A percentile compares a stretch with the other conserved stretches of the same genome.
Conservation (phyloP, 306 rosid species). For the Nissolia schottii region DNA sequence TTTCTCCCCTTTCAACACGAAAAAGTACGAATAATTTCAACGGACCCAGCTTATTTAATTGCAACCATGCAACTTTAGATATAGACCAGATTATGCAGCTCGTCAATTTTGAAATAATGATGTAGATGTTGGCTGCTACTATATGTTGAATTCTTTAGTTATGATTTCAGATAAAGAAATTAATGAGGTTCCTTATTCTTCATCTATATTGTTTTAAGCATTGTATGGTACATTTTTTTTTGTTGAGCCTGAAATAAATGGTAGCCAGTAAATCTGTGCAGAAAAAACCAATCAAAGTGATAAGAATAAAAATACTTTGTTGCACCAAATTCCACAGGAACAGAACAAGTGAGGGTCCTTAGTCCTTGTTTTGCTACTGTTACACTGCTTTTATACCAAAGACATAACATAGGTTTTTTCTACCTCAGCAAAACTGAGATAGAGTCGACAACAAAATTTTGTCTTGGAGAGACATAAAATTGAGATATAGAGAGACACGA, state of each 20-base stretch:
- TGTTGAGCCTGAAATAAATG: not conserved
- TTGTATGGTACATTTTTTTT: not conserved
- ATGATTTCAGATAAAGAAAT: not conserved
- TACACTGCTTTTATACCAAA: too few species aligned
- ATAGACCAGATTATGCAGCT: constrained; percentile 12
- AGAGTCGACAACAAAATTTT: too few species aligned
- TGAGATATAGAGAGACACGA: too few species aligned
- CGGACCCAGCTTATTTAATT: constrained; percentile 18
- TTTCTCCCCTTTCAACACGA: not conserved
- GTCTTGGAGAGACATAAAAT: too few species aligned
- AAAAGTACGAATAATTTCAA: constrained; percentile 26
- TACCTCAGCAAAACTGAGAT: too few species aligned
- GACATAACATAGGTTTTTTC: too few species aligned
- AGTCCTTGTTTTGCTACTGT: constrained; percentile 13
- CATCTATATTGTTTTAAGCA: not conserved
- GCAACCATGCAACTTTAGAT: not conserved
- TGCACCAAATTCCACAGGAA: not conserved
- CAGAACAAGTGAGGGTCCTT: not conserved
- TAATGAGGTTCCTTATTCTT: not conserved
- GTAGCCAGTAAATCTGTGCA: not conserved
- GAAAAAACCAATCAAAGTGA: not conserved
- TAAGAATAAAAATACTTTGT: constrained; percentile 17
- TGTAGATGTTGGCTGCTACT: not conserved
- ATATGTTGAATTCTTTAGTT: not conserved
- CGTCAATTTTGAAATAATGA: not conserved